Percentiles rank a stretch among this genome's conserved stretches.
Evolutionary conservation across 2,329 filamentous ascomycete genomes (phyloP).

Genomic region (Penicillium brasilianum): DNA sequence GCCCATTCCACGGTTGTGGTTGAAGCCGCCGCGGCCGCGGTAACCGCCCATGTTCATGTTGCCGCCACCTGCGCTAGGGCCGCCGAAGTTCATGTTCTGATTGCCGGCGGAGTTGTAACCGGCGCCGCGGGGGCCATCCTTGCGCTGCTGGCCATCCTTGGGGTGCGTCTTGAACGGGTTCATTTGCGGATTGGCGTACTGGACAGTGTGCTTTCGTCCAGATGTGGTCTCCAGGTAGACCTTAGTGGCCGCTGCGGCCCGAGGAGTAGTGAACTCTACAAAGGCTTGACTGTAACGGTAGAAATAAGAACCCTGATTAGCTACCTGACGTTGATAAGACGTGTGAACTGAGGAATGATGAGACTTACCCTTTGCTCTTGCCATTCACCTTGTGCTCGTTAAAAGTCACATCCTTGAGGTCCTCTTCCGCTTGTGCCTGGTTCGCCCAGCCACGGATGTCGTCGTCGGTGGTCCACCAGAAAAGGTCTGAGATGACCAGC

Average conservation of each 20-base stretch:
- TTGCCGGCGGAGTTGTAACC: constrained; percentile 48
- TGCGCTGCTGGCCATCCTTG: constrained; percentile 80
- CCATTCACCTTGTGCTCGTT: constrained; percentile 99
- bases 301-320: background rate
- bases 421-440: constrained; percentile 78
- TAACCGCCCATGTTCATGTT: constrained; percentile 56
- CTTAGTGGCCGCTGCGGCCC: constrained; percentile 85
- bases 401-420: constrained; percentile 91
- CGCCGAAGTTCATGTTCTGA: constrained; percentile 49
- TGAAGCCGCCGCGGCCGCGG: constrained; percentile 57
- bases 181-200: constrained; percentile 74
- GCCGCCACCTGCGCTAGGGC: constrained; percentile 45
- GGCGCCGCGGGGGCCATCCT: constrained; percentile 64
- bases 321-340: background rate
- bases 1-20: constrained; percentile 45
- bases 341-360: background rate
- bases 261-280: constrained; percentile 79
- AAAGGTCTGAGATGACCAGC: constrained; percentile 83
- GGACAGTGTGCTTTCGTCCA: constrained; percentile 70
- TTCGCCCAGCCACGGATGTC: constrained; percentile 87
- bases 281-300: constrained; percentile 68
- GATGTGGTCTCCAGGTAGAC: constrained; percentile 73
- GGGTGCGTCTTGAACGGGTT: constrained; percentile 92
- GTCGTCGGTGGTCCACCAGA: constrained; percentile 98
- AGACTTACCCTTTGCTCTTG: constrained; percentile 89